Base-by-base conservation (phyloP, 257 asterid species). In the Nicotiana attenuata region DNA sequence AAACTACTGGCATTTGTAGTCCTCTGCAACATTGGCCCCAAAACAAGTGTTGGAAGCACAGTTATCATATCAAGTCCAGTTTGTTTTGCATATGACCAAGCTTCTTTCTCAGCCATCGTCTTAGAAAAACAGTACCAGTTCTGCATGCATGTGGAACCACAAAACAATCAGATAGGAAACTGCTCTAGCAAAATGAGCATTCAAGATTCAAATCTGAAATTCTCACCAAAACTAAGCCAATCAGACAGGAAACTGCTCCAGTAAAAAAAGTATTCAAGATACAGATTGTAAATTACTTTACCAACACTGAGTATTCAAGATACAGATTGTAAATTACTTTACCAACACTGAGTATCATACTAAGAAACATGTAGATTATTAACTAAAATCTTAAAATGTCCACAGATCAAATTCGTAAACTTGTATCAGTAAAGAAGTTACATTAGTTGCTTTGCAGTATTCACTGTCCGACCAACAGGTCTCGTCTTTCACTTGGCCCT, bases 391-490 rank as follows among this genome's bases (percentile, higher is more conserved):
- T 7, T 47, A 17, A 2, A 47, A 6, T 71, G 0, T 24, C 29
- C 15, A 45, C 61, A 73, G 22, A 45, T 47, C 0, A 24, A 22
- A 22, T 47, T 73, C 5, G 0, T 33, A 73, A 73, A 73, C 1
- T 47, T 0, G 59, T 52, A 71, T 45, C 0, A 5, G 3, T 22
- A 1, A 1, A 53, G 63, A 64, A 15, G 28, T 83, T 88, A 93
- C 99, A 53, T 90, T 90, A 55, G 89, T 92, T 31, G 80, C 73
- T 88, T 63, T 91, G 97, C 98, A 95, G 90, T 87, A 89, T 73
- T 93, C 98, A 81, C 14, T 33, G 77, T 95, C 97, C 5, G 99
- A 95, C 99, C 99, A 95, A 86, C 97, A 92, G 41, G 78, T 73
- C 92, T 95, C 99, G 11, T 91, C 94, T 61, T 84, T 82, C 60